These are phyloP conservation scores for Cladobotryum protrusum DNA, from an alignment of 2,329 filamentous ascomycete genomes.

Conservation along the genomic window DNA sequence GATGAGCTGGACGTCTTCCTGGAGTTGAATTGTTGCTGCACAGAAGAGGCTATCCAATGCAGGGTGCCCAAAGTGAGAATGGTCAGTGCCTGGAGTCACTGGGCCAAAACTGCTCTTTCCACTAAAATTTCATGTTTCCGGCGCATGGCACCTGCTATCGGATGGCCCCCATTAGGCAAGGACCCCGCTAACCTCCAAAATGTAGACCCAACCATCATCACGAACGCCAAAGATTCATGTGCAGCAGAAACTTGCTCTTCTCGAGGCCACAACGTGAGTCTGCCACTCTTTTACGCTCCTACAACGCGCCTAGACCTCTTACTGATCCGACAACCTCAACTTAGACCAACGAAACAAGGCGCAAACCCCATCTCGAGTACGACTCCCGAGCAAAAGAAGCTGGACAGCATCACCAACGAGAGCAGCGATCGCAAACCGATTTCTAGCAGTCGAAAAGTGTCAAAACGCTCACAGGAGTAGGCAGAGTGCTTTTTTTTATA, in stretches of 20 bases:
- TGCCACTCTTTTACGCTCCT: not conserved
- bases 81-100: not conserved
- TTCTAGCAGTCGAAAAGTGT: conserved; percentile 15
- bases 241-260: conserved; percentile 3
- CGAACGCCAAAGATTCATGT: conserved; percentile 3
- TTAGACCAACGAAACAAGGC: conserved; percentile 3
- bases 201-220: conserved; percentile 13
- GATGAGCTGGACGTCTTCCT: not conserved
- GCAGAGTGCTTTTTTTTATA: conserved; percentile 8
- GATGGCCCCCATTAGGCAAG: conserved; percentile 3
- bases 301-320: not conserved
- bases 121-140: conserved; percentile 6
- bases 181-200: conserved; percentile 11
- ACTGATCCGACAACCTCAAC: not conserved
- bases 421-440: conserved; percentile 4
- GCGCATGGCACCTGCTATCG: not conserved
- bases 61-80: no score
- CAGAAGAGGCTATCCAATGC: not conserved
- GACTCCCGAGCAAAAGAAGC: conserved; percentile 16
- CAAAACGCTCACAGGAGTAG: conserved; percentile 26
- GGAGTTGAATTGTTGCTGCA: not conserved
- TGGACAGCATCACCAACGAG: conserved; percentile 20
- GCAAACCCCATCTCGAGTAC: conserved; percentile 3
- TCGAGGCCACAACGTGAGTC: conserved; percentile 7
- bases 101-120: not conserved